These are phyloP conservation scores for Penicillium sp. DNA, from an alignment of 2,329 filamentous ascomycete species.

Conservation along the genomic window DNA sequence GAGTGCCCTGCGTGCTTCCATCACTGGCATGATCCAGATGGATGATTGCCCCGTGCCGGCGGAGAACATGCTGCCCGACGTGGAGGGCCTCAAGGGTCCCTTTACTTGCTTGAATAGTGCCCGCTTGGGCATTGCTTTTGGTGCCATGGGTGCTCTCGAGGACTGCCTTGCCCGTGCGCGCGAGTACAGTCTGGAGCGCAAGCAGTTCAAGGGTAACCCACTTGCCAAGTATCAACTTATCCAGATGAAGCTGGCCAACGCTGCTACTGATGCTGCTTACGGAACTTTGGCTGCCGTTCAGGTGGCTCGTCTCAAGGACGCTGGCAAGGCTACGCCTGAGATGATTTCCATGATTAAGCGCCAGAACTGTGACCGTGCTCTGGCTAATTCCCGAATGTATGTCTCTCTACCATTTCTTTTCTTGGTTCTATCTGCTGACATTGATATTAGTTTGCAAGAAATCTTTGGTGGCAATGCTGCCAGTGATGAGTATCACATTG, in stretches of 20 bases:
- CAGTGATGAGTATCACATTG: conserved; percentile 94
- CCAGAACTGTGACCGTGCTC: conserved; percentile 91
- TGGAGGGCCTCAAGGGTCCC: conserved; percentile 83
- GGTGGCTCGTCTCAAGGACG: conserved; percentile 89
- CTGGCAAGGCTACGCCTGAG: conserved; percentile 82
- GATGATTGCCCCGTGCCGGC: conserved; percentile 84
- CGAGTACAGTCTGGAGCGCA: conserved; percentile 85
- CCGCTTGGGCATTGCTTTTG: conserved; percentile 88
- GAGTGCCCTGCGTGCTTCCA: conserved; percentile 85
- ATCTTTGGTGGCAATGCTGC: conserved; percentile 98
- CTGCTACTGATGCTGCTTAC: conserved; percentile 83
- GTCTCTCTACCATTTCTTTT: conserved; percentile 26
- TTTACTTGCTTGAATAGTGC: conserved; percentile 95
- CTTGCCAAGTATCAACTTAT: conserved; percentile 94
- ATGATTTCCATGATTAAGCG: conserved; percentile 98
- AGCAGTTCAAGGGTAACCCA: conserved; percentile 94
- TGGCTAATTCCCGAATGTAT: conserved; percentile 70
- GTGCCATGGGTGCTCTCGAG: conserved; percentile 89
- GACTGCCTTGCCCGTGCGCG: conserved; percentile 81
- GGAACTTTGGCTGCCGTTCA: conserved; percentile 88
- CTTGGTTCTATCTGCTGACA: conserved; percentile 12
- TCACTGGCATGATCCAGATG: conserved; percentile 97
- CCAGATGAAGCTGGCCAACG: conserved; percentile 96
- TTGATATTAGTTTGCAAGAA: conserved; percentile 68
- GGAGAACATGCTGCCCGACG: conserved; percentile 88